Conservation (phyloP, 371 early-diverging fungal genomes). For the Rhizomucor pusillus region DNA sequence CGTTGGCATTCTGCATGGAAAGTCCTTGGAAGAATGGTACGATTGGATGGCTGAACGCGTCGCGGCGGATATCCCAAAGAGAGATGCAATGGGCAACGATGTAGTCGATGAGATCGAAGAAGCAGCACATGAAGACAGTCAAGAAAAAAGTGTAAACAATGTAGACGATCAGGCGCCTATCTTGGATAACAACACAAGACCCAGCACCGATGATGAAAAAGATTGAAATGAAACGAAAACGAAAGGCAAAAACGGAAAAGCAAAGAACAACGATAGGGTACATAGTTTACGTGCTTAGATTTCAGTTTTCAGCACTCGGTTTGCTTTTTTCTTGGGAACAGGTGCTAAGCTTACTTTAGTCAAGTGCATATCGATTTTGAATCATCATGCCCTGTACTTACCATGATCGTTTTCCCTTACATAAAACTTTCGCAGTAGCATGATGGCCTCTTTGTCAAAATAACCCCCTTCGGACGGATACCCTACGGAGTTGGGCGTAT, state of each 20-base stretch:
- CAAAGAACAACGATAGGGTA: no score
- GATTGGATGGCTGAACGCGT: constrained; percentile 37
- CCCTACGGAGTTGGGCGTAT: constrained; percentile 25
- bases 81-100: constrained; percentile 22
- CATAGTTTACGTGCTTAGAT: no score
- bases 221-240: no score
- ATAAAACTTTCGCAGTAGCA: constrained; percentile 87
- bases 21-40: constrained; percentile 73
- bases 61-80: constrained; percentile 20
- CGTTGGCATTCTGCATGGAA: constrained; percentile 82
- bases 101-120: no score
- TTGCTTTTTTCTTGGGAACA: constrained; percentile 81
- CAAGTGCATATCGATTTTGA: no score
- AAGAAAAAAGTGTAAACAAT: no score
- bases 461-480: constrained; percentile 74
- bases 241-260: no score
- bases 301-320: constrained; percentile 73
- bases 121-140: no score
- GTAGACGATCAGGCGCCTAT: no score
- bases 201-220: no score
- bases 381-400: no score
- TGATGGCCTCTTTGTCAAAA: constrained; percentile 79
- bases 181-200: no score
- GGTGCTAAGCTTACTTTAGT: constrained; percentile 59
- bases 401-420: constrained; percentile 86